Percentiles rank a stretch among this genome's conserved stretches.
These are phyloP conservation scores for Neofusicoccum cordaticola DNA, from an alignment of 2,329 filamentous ascomycete species.

Conservation along the genomic window DNA sequence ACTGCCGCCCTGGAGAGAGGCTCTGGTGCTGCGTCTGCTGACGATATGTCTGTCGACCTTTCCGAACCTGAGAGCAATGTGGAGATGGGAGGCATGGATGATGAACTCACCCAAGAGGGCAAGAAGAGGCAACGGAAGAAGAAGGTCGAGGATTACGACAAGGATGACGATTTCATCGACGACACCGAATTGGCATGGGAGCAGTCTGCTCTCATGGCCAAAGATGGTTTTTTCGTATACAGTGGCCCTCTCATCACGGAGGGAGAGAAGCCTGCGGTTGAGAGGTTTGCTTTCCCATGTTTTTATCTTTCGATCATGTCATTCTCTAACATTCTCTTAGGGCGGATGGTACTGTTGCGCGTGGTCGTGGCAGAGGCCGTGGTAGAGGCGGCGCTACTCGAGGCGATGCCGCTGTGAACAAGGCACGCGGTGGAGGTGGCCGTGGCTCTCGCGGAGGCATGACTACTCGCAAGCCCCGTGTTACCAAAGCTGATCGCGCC, in stretches of 20 bases:
- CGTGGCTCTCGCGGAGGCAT: conserved; percentile 68
- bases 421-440: conserved; percentile 40
- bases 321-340: conserved; percentile 43
- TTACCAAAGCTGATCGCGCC: conserved; percentile 81
- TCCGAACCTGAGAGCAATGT: conserved; percentile 75
- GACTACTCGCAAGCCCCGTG: conserved; percentile 75
- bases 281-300: conserved; percentile 50
- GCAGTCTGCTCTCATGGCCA: conserved; percentile 87
- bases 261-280: conserved; percentile 70
- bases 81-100: conserved; percentile 72
- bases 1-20: conserved; percentile 81
- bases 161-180: conserved; percentile 70
- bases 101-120: conserved; percentile 23
- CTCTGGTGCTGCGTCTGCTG: conserved; percentile 62
- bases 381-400: conserved; percentile 48
- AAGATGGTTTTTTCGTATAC: conserved; percentile 98
- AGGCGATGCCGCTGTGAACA: conserved; percentile 37
- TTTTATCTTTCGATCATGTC: not conserved
- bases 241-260: conserved; percentile 87
- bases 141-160: conserved; percentile 66
- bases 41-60: conserved; percentile 79
- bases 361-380: conserved; percentile 57
- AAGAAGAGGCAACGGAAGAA: conserved; percentile 78
- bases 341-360: conserved; percentile 70
- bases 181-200: conserved; percentile 96